A percentile compares a stretch with the other conserved stretches of the same genome.
Conservation (phyloP, 306 rosid species). For the Trichosanthes truncata region DNA sequence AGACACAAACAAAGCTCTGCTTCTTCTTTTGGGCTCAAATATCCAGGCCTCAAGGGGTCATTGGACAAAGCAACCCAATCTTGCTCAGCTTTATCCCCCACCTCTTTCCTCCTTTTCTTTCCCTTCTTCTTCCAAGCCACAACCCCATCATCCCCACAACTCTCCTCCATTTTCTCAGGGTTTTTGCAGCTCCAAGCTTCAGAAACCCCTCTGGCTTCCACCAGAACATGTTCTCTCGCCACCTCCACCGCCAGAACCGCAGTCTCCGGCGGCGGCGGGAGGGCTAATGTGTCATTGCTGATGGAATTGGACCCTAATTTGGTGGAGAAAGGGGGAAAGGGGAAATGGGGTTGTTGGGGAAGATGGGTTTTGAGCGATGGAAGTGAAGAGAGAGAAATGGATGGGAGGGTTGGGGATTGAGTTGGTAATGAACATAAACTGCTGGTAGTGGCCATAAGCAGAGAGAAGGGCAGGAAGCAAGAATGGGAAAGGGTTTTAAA, state of each 20-base stretch:
- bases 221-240: constrained; percentile 28
- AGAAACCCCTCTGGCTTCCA: constrained; percentile 16
- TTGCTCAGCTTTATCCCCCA: constrained; percentile 16
- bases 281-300: constrained; percentile 32
- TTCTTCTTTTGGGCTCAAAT: constrained; percentile 41
- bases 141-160: constrained; percentile 14
- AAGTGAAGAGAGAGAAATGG: constrained; percentile 43
- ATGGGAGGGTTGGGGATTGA: constrained; percentile 31
- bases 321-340: constrained; percentile 21
- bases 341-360: constrained; percentile 26
- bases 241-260: constrained; percentile 26
- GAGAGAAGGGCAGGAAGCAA: neutral
- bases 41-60: constrained; percentile 30
- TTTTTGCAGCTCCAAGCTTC: constrained; percentile 21
- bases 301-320: constrained; percentile 28
- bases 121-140: constrained; percentile 37
- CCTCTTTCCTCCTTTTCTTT: constrained; percentile 39
- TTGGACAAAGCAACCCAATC: constrained; percentile 8
- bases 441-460: constrained; percentile 38
- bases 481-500: neutral
- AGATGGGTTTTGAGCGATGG: constrained; percentile 31
- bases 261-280: constrained; percentile 36
- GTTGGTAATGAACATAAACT: constrained; percentile 45
- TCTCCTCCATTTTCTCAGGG: constrained; percentile 19
- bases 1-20: constrained; percentile 52